A percentile compares a stretch with the other conserved stretches of the same genome.
Evolutionary conservation across 1,139 yeast genomes (phyloP).

Genomic region (Scheffersomyces segobiensis): DNA sequence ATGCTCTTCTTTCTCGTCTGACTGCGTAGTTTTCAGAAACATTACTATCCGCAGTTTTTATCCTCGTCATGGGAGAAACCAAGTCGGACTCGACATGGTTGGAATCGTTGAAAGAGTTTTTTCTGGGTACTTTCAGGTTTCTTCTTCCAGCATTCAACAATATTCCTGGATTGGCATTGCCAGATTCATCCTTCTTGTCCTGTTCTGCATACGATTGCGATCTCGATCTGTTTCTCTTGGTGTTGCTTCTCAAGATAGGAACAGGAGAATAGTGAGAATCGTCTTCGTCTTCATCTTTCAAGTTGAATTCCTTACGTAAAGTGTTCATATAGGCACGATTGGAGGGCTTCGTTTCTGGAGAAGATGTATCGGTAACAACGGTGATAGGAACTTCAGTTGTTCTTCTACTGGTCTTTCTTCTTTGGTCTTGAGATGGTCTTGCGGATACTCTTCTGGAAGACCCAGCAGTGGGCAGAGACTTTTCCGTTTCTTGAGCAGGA

Average conservation of each 20-base stretch:
- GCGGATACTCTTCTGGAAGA: not conserved
- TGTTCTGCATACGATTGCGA: constrained; percentile 32
- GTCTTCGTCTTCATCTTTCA: constrained; percentile 25
- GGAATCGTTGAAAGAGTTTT: constrained; percentile 12
- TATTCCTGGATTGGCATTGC: constrained; percentile 9
- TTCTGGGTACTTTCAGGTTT: constrained; percentile 16
- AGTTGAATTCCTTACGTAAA: constrained; percentile 24
- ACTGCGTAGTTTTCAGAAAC: constrained; percentile 11
- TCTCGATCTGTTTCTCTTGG: constrained; percentile 24
- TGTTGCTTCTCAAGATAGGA: constrained; percentile 13
- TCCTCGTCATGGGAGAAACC: constrained; percentile 32
- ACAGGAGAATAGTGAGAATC: constrained; percentile 22
- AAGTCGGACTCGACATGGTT: constrained; percentile 29
- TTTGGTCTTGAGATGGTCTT: not conserved
- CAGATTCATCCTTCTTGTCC: constrained; percentile 9
- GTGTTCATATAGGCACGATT: constrained; percentile 9
- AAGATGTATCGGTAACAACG: not conserved
- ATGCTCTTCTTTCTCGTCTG: constrained; percentile 30
- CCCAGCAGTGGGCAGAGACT: not conserved
- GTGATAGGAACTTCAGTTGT: not conserved
- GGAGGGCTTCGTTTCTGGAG: constrained; percentile 5
- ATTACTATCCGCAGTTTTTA: constrained; percentile 36
- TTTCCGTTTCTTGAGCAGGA: not conserved
- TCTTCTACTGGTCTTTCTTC: not conserved
- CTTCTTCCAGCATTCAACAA: constrained; percentile 9